Percentiles rank a stretch among this genome's conserved stretches.
Evolutionary conservation across 768 basidiomycete genomes (phyloP).

Genomic region (Trametes cubensis): DNA sequence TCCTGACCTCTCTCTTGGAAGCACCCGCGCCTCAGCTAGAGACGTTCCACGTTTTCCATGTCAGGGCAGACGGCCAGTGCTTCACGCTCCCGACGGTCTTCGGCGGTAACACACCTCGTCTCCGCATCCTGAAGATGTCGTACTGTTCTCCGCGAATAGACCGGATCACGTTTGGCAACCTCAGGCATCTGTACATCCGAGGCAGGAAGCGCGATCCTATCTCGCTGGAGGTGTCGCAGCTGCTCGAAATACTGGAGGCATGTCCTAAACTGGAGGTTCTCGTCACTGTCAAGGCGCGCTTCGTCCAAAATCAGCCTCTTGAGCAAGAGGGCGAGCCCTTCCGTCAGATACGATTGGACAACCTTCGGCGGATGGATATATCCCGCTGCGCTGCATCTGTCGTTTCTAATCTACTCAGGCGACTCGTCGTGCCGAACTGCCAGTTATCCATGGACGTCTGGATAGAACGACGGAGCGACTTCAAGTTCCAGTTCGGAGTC

Average conservation of each 20-base stretch:
- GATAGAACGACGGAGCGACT: conserved; percentile 30
- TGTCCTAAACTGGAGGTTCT: conserved; percentile 29
- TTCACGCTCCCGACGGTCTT: conserved; percentile 30
- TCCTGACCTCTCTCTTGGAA: conserved; percentile 25
- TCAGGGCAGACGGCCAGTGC: conserved; percentile 22
- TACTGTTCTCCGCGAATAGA: conserved; percentile 26
- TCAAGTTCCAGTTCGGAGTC: conserved; percentile 30
- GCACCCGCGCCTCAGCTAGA: conserved; percentile 29
- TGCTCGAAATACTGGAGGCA: conserved; percentile 31
- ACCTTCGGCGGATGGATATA: conserved; percentile 29
- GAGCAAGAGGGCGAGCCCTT: conserved; percentile 15
- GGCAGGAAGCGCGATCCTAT: conserved; percentile 31
- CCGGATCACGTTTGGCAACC: conserved; percentile 21
- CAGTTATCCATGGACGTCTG: conserved; percentile 29
- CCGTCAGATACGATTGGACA: conserved; percentile 26
- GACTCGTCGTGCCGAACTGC: conserved; percentile 30
- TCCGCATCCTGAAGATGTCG: conserved; percentile 27
- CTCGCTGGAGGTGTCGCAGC: conserved; percentile 26
- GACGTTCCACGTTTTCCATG: conserved; percentile 28
- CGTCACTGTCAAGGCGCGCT: conserved; percentile 27
- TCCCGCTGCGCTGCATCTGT: conserved; percentile 27
- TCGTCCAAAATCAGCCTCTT: conserved; percentile 23
- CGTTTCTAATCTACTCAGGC: conserved; percentile 25
- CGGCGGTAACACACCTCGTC: conserved; percentile 26
- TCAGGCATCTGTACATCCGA: conserved; percentile 28